Conservation (phyloP, 2,329 filamentous ascomycete genomes). For the Paracoccidioides brasiliensis region DNA sequence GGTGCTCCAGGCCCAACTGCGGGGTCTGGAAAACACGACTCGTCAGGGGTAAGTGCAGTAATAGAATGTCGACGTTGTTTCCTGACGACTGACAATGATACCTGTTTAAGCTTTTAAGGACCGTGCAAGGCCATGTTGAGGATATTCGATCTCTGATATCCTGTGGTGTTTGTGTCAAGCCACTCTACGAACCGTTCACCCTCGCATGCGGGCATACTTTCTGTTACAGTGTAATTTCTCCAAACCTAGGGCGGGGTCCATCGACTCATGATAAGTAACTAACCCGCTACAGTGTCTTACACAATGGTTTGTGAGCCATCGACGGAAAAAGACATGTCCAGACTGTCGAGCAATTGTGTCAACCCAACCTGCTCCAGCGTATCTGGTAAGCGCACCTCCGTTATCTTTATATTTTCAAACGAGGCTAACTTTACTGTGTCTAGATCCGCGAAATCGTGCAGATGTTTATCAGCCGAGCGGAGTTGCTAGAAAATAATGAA, state of each 20-base stretch:
- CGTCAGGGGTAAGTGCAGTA: constrained; percentile 2
- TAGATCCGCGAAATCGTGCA: constrained; percentile 53
- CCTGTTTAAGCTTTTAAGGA: constrained; percentile 25
- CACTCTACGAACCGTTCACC: constrained; percentile 57
- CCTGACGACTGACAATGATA: not conserved
- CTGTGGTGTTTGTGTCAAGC: constrained; percentile 55
- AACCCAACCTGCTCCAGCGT: constrained; percentile 50
- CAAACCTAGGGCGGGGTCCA: constrained; percentile 1
- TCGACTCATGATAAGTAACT: constrained; percentile 9
- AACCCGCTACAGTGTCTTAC: constrained; percentile 38
- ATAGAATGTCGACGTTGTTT: not conserved
- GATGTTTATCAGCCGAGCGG: constrained; percentile 46
- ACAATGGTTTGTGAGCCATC: constrained; percentile 42
- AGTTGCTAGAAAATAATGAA: constrained; percentile 51
- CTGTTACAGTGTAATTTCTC: constrained; percentile 48
- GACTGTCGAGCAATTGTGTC: constrained; percentile 51
- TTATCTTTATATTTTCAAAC: not conserved
- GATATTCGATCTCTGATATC: constrained; percentile 48
- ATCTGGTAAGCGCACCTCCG: constrained; percentile 36
- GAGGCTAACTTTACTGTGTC: constrained; percentile 2
- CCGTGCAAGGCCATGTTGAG: constrained; percentile 43
- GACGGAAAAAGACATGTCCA: constrained; percentile 51
- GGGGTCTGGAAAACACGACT: not conserved
- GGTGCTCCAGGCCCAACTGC: not conserved
- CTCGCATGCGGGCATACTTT: constrained; percentile 58